Evolutionary conservation across 1,284 basidiomycete genomes (phyloP).

Genomic region (Cutaneotrichosporon cutaneum): DNA sequence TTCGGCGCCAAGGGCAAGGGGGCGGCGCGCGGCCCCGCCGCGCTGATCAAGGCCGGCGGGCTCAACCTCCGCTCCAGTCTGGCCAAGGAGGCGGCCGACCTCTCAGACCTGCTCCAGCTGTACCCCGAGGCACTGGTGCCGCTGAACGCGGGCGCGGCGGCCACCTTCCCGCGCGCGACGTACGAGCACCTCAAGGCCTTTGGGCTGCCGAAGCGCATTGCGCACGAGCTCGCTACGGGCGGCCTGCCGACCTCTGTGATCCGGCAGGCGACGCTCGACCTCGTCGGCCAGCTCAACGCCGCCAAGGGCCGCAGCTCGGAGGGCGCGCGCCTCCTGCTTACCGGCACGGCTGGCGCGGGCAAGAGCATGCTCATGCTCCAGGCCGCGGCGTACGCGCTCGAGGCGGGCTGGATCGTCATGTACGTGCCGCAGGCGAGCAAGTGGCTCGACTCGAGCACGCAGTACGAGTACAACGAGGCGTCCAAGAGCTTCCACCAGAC

Average conservation of each 20-base stretch:
- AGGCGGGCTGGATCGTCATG: conserved; percentile 76
- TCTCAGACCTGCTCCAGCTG: conserved; percentile 35
- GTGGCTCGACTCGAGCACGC: conserved; percentile 74
- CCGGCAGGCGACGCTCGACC: conserved; percentile 44
- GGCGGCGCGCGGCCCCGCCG: not conserved
- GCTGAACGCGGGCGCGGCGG: conserved; percentile 37
- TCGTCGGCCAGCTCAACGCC: conserved; percentile 35
- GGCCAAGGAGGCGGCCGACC: conserved; percentile 31
- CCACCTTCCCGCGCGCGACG: conserved; percentile 34
- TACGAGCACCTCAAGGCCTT: conserved; percentile 39
- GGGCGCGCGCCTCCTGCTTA: conserved; percentile 15
- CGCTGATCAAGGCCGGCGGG: conserved; percentile 19
- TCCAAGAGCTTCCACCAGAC: conserved; percentile 80
- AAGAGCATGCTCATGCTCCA: conserved; percentile 83
- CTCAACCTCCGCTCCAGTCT: conserved; percentile 32
- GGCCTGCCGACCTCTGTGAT: conserved; percentile 41
- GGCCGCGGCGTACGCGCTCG: conserved; percentile 68
- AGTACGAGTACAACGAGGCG: conserved; percentile 70
- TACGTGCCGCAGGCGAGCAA: conserved; percentile 77
- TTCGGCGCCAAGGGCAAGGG: conserved; percentile 15
- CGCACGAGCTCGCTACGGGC: conserved; percentile 37
- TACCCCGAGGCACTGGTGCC: conserved; percentile 32
- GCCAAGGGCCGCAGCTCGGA: conserved; percentile 22
- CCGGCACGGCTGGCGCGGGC: conserved; percentile 74
- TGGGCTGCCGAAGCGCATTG: conserved; percentile 42